These are phyloP conservation scores for Beauveria asiatica DNA, from an alignment of 2,329 filamentous ascomycete genomes.

Conservation along the genomic window DNA sequence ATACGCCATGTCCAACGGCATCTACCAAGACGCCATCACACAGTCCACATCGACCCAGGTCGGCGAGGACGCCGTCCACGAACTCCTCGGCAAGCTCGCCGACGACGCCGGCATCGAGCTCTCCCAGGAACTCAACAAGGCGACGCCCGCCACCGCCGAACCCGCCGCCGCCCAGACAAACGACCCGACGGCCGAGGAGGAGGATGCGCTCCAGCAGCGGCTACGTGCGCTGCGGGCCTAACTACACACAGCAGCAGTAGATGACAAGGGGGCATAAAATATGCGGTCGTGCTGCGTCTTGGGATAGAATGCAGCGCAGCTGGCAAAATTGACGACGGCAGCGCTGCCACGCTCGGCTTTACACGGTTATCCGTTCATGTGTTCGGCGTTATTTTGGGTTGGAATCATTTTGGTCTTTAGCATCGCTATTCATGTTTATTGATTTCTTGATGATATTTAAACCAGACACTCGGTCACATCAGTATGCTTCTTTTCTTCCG, in stretches of 20 bases:
- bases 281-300: background rate
- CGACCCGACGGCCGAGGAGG: conserved; percentile 68
- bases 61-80: conserved; percentile 77
- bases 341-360: background rate
- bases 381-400: conserved; percentile 3
- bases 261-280: background rate
- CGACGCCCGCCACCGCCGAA: conserved; percentile 48
- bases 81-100: conserved; percentile 74
- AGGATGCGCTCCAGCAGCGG: conserved; percentile 62
- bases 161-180: conserved; percentile 48
- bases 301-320: background rate
- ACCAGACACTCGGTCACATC: background rate
- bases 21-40: conserved; percentile 79
- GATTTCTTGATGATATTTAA: conserved; percentile 2
- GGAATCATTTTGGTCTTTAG: background rate
- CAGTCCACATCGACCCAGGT: conserved; percentile 66
- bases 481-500: background rate
- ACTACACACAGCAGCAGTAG: background rate
- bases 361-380: conserved; percentile 1
- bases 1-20: conserved; percentile 57
- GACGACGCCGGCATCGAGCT: conserved; percentile 83
- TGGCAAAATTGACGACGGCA: background rate
- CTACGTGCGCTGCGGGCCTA: conserved; percentile 47
- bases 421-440: background rate
- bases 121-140: conserved; percentile 59